phyloP scores from a whole-genome alignment of 805 yeast genomes.

The Ogataea paradorogensis region DNA sequence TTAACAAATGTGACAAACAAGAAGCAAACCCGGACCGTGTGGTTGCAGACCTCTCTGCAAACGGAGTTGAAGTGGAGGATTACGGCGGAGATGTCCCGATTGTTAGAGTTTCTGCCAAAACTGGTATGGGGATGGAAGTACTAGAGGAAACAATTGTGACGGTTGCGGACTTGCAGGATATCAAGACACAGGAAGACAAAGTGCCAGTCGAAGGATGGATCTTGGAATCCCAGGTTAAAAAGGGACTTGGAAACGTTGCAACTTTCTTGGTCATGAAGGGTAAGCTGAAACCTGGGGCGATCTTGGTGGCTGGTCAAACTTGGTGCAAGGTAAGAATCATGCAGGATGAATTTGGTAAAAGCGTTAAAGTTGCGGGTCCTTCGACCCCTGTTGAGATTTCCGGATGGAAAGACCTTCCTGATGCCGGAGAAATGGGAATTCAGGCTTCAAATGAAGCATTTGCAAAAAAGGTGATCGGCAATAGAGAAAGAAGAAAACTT shows the following conservation, averaged over 20 bases:
- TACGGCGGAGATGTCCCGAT: conserved; percentile 95
- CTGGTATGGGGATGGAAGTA: conserved; percentile 87
- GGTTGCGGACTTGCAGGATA: conserved; percentile 77
- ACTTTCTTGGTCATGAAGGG: conserved; percentile 84
- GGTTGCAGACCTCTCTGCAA: conserved; percentile 67
- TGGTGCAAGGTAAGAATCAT: conserved; percentile 81
- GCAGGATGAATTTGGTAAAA: conserved; percentile 68
- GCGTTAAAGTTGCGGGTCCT: conserved; percentile 68
- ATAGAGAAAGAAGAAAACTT: conserved; percentile 54
- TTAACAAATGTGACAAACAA: conserved; percentile 86
- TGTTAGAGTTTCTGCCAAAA: conserved; percentile 81
- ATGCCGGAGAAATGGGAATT: conserved; percentile 81
- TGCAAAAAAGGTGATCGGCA: conserved; percentile 72
- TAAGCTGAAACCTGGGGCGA: conserved; percentile 60
- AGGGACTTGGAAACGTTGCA: conserved; percentile 82
- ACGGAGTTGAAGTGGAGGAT: conserved; percentile 84
- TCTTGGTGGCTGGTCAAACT: conserved; percentile 83
- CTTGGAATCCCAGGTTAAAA: conserved; percentile 77
- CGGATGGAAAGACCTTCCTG: conserved; percentile 94
- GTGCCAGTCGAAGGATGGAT: conserved; percentile 80
- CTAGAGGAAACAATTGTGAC: conserved; percentile 87
- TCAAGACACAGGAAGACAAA: conserved; percentile 56
- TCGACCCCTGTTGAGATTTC: conserved; percentile 86
- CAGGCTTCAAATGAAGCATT: conserved; percentile 70
- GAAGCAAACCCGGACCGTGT: conserved; percentile 75